Evolutionary conservation across 2,329 filamentous ascomycete species (phyloP).

Genomic region (Aspergillus unguis): DNA sequence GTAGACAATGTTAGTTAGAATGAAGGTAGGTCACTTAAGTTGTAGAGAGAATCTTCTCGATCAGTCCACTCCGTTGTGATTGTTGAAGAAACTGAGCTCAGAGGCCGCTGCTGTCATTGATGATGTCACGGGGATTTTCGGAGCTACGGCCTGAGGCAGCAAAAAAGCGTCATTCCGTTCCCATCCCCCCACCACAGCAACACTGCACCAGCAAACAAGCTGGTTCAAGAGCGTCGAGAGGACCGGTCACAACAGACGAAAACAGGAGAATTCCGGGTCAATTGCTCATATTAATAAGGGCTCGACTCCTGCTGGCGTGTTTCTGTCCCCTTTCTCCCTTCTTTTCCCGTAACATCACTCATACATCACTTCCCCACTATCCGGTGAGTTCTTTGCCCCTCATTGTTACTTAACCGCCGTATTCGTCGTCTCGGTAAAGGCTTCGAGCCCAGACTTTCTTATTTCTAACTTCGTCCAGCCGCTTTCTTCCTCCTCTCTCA

Average conservation of each 20-base stretch:
- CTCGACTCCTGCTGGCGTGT: not conserved
- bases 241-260: not conserved
- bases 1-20: too few relatives aligned
- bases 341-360: conserved; percentile 20
- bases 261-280: conserved; percentile 2
- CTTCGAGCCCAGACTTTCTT: conserved; percentile 17
- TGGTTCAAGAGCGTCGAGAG: conserved; percentile 2
- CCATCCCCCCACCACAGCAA: conserved; percentile 18
- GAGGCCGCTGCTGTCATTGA: too few relatives aligned
- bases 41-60: too few relatives aligned
- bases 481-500: conserved; percentile 9
- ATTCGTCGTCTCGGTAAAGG: conserved; percentile 28
- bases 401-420: conserved; percentile 17
- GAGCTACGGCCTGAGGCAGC: conserved; percentile 19
- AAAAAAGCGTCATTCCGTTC: conserved; percentile 16
- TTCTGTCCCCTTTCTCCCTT: conserved; percentile 2
- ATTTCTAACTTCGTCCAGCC: conserved; percentile 9
- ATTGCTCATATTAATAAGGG: conserved; percentile 6
- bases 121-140: conserved; percentile 29
- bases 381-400: conserved; percentile 35
- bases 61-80: too few relatives aligned
- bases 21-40: too few relatives aligned
- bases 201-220: not conserved
- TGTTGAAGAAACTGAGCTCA: too few relatives aligned
- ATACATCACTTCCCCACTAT: conserved; percentile 30